A percentile compares a stretch with the other conserved stretches of the same genome.
These are phyloP conservation scores for Megacollybia marginata DNA, from an alignment of 768 basidiomycete species.

Conservation along the genomic window DNA sequence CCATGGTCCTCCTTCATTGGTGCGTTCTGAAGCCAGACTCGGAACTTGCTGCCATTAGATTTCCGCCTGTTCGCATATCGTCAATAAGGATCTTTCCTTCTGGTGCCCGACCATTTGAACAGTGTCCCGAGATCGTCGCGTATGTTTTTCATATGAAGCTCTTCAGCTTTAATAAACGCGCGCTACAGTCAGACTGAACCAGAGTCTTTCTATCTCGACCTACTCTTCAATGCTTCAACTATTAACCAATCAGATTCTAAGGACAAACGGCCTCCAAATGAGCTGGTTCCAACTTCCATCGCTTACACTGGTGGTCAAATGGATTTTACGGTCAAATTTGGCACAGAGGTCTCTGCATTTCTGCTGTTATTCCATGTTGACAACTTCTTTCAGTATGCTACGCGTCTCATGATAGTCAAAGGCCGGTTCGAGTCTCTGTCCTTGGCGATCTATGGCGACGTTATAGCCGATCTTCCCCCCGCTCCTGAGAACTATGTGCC, in stretches of 20 bases:
- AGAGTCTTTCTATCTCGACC: slow-evolving; percentile 62
- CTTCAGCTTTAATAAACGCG: slow-evolving; percentile 2
- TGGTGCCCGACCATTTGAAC: slow-evolving; percentile 51
- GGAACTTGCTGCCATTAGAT: slow-evolving; percentile 64
- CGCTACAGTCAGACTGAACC: slow-evolving; percentile 57
- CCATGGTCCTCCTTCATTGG: slow-evolving; percentile 60
- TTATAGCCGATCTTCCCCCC: slow-evolving; percentile 35
- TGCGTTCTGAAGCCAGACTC: slow-evolving; percentile 53
- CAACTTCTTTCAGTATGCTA: slow-evolving; percentile 47
- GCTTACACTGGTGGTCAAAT: slow-evolving; percentile 64
- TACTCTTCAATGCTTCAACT: slow-evolving; percentile 69
- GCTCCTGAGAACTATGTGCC: slow-evolving; percentile 34
- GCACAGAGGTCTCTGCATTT: slow-evolving; percentile 39
- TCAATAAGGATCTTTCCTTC: slow-evolving; percentile 67
- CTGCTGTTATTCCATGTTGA: background rate
- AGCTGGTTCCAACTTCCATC: slow-evolving; percentile 62
- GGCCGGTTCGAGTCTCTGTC: slow-evolving; percentile 66
- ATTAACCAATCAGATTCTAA: slow-evolving; percentile 36
- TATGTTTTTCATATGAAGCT: slow-evolving; percentile 21
- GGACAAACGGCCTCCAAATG: slow-evolving; percentile 62
- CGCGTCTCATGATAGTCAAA: slow-evolving; percentile 74
- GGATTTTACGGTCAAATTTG: slow-evolving; percentile 67
- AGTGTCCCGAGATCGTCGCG: slow-evolving; percentile 58
- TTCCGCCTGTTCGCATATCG: slow-evolving; percentile 60
- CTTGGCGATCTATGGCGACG: slow-evolving; percentile 54